These are phyloP conservation scores for Penicillium coprophilum DNA, from an alignment of 495 filamentous ascomycete genomes.

Conservation along the genomic window DNA sequence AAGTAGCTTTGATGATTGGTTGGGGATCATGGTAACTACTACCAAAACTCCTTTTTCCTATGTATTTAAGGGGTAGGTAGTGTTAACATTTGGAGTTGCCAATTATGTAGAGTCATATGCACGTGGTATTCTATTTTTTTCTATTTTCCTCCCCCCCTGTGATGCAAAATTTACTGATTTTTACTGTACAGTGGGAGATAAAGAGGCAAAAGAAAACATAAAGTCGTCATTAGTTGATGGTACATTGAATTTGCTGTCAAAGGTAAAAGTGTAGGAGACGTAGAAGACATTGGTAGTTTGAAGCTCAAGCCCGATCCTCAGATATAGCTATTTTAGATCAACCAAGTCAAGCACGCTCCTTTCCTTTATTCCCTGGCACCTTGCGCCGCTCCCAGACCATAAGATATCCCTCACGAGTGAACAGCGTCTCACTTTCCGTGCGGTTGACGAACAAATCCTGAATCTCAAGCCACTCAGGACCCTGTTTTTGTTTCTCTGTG, in stretches of 20 bases:
- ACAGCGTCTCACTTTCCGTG: constrained; percentile 81
- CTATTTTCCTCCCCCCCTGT: too few relatives aligned
- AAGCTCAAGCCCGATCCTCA: neutral
- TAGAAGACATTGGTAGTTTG: neutral
- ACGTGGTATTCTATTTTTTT: too few relatives aligned
- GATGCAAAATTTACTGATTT: too few relatives aligned
- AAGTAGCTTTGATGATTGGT: too few relatives aligned
- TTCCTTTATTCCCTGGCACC: constrained; percentile 46
- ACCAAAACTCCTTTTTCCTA: too few relatives aligned
- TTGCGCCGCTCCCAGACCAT: constrained; percentile 95
- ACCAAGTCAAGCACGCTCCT: constrained; percentile 27
- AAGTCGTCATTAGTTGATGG: constrained; percentile 15
- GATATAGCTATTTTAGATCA: constrained; percentile 11
- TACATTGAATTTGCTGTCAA: constrained; percentile 11
- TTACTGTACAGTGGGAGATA: neutral
- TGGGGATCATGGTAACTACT: too few relatives aligned
- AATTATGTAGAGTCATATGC: too few relatives aligned
- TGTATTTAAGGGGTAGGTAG: too few relatives aligned
- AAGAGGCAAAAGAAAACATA: neutral
- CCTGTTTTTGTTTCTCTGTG: constrained; percentile 33
- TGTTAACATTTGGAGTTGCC: too few relatives aligned
- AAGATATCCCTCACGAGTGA: constrained; percentile 88
- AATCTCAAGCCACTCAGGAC: constrained; percentile 82
- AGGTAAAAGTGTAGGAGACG: neutral
- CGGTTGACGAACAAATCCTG: constrained; percentile 93